Evolutionary conservation across 2,329 filamentous ascomycete genomes (phyloP), one percentile per base, ranked within the genome.

Genomic region (Pestalotiopsis sp.): DNA sequence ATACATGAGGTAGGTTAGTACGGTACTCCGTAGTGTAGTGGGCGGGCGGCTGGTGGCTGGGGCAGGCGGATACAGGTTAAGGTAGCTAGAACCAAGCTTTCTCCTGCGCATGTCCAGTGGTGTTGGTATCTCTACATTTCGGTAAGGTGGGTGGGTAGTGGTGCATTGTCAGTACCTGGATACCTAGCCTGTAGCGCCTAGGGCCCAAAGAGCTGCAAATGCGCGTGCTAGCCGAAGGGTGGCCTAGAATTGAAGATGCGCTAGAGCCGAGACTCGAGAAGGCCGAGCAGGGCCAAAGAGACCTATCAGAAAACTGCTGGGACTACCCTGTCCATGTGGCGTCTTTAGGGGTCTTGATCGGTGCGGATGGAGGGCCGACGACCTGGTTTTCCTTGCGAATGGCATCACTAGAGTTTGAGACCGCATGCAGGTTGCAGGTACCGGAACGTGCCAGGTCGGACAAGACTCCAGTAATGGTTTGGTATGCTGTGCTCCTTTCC

Each of bases 401-500:
- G 12, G 27, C 23, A 59, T 27, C 27, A 23, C 23, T 36, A 59
- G 20, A n/a, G 27, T 59, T 59, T 25, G 25, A 59, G 57, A 59
- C 57, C 57, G 57, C 57, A 59, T 59, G 27, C 17, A 27, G 57
- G 27, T 59, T 52, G 45, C 45, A 52, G 45, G 57, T 59, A 59
- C 57, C 57, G 57, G 57, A 59, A 59, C 57, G 57, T 59, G 57
- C 23, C 27, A 13, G 11, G 45, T 52, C 45, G 45, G 45, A 52
- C 45, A 52, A 52, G 45, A 52, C 17, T 52, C 45, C 45, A n/a
- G 45, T 52, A 23, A 52, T 20, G 45, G 45, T n/a, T 20, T 52
- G 20, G 20, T 20, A 52, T 52, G 45, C 7, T 52, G 45, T 52
- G 45, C 45, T n/a, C 17, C 45, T 52, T 52, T 17, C 45, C 45